Base-by-base conservation (phyloP, 345 rosid species). In the Eucalyptus leucophloia region DNA sequence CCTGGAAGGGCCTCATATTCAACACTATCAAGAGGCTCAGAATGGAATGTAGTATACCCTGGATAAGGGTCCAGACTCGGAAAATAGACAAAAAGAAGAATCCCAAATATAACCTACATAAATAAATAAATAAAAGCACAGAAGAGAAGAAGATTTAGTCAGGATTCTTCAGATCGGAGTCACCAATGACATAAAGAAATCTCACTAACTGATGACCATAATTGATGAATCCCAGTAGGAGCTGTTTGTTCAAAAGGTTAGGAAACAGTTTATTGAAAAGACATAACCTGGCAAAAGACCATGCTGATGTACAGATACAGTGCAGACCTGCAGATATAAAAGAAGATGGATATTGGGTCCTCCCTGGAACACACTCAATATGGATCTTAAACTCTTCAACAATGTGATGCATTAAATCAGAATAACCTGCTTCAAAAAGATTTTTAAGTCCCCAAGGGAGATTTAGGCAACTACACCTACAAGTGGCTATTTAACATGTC, bases 1-100 rank as follows among this genome's bases (percentile, higher is more conserved):
- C 91, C 97, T 21, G 92, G 93, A 90, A 97, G 98, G 92, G 94
- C 96, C 91, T 95, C 97, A 90, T 97, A 98, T 89, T 94, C 97
- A 93, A 87, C 92, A 88, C 94, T 88, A 37, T 95, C 94, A 86
- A 92, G 88, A 58, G 92, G 82, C 91, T 96, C 98, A 21, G 86
- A 69, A 86, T 93, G 90, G 50, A 95, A 72, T 87, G 91, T 89
- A 19, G 91, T 90, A 92, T 98, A 96, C 85, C 96, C 98, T 34
- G 97, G 98, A 62, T 91, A 94, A 87, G 96, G 96, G 92, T 93
- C 94, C 92, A 96, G 91, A 87, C 93, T 89, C 2, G 99, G 99
- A 86, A 98, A 88, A 92, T 97, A 92, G 89, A 93, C 90, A 87
- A 98, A 93, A 83, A 97, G 93, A 91, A 97, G 96, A 89, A 94